Percentiles rank a stretch among this genome's conserved stretches.
Evolutionary conservation across 2,329 filamentous ascomycete genomes (phyloP).

Genomic region (Moelleriella libera): DNA sequence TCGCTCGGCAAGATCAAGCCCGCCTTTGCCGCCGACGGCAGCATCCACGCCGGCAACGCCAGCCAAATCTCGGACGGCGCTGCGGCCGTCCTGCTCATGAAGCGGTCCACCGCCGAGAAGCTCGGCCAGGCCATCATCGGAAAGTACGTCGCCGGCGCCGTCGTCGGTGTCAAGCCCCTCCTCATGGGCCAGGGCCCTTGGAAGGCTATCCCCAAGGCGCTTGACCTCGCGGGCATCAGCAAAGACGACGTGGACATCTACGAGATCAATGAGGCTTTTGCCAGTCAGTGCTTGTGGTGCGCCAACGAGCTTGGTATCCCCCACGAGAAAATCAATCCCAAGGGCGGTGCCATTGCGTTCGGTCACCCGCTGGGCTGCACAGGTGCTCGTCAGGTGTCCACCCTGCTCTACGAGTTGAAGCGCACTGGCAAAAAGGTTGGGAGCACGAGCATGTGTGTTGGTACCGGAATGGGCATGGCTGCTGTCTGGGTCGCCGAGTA

Average conservation of each 20-base stretch:
- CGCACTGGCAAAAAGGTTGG: conserved; percentile 75
- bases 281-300: conserved; percentile 88
- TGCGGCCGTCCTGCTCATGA: conserved; percentile 91
- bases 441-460: conserved; percentile 90
- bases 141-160: conserved; percentile 75
- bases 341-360: conserved; percentile 92
- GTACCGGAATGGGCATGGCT: conserved; percentile 96
- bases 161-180: conserved; percentile 81
- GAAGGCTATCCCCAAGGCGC: conserved; percentile 86
- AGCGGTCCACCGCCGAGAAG: conserved; percentile 74
- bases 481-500: conserved; percentile 94
- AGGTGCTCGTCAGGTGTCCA: conserved; percentile 85
- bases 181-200: conserved; percentile 95
- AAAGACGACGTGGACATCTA: conserved; percentile 91
- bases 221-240: conserved; percentile 72
- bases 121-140: conserved; percentile 82
- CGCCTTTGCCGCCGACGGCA: conserved; percentile 81
- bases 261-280: conserved; percentile 99
- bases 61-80: conserved; percentile 93
- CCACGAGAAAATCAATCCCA: conserved; percentile 83
- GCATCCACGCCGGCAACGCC: conserved; percentile 92
- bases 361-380: conserved; percentile 93
- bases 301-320: conserved; percentile 76
- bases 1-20: conserved; percentile 81
- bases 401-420: conserved; percentile 78